Evolutionary conservation across 108 stramenopile genomes (phyloP), one percentile per base, ranked within the genome.

Genomic region (Cylindrotheca fusiformis): DNA sequence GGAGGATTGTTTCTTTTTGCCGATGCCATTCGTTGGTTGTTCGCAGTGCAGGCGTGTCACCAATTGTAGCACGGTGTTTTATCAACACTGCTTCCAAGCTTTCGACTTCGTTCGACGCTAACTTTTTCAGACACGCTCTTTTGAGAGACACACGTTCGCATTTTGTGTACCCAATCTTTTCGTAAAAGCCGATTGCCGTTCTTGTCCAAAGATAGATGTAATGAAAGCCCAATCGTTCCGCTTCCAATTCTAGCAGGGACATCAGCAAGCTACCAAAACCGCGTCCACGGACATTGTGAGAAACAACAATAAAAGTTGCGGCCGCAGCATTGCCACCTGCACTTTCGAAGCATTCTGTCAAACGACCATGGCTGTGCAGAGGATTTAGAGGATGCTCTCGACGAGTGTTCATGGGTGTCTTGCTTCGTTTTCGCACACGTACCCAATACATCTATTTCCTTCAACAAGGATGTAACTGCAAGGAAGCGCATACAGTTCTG

Each of bases 261-360:
- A 76, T 69, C 31, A 76, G 58, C 22, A 4, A n/a, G 2, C 58
- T 60, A 18, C 75, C 75, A 24, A 47, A 60, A 25, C 75, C 68
- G 20, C 55, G 51, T 0, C 60, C 52, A 6, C 68, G 63, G 8
- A 26, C 17, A 33, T 24, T 29, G 1, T 44, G 27, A 51, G 58
- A 45, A 24, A 68, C 48, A 18, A 76, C 30, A 14, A 76, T 65
- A 60, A 62, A 76, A 1, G 68, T 76, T 4, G 58, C 75, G 12
- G 75, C 75, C 8, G 59, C 68, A 0, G 75, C 75, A 30, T 65
- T 69, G 6, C 68, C 75, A 8, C 68, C 68, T 0, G 75, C 68
- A 44, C 64, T 66, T 54, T 69, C 68, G 48, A 69, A 76, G 41
- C 75, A 76, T n/a, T 76, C 75, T 2, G 63, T 76, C 47, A 76